A percentile compares a stretch with the other conserved stretches of the same genome.
Evolutionary conservation across 352 stramenopile genomes (phyloP).

Genomic region (Phytophthora crassamura): DNA sequence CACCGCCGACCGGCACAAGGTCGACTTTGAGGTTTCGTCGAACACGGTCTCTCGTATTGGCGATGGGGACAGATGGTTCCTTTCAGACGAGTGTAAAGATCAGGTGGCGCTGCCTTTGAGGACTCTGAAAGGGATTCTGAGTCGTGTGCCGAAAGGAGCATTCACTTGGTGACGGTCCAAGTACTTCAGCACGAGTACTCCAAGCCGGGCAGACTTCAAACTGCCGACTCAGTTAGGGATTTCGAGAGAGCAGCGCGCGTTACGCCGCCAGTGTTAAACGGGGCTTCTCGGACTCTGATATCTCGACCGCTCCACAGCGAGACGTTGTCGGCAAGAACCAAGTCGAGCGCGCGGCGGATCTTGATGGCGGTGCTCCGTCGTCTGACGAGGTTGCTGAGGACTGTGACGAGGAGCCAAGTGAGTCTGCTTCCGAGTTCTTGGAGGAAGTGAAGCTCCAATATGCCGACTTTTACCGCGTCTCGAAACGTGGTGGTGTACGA

Average conservation of each 20-base stretch:
- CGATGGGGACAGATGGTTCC: background rate
- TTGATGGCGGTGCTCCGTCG: too few species aligned
- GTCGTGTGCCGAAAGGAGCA: background rate
- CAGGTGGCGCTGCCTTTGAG: background rate
- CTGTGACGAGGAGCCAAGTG: background rate
- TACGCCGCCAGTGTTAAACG: too few species aligned
- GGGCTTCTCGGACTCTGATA: too few species aligned
- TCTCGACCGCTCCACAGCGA: too few species aligned
- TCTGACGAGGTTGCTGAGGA: too few species aligned
- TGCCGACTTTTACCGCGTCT: background rate
- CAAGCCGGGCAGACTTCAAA: background rate
- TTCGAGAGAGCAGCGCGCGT: too few species aligned
- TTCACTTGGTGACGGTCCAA: background rate
- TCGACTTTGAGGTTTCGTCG: background rate
- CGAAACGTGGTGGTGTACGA: background rate
- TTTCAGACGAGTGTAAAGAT: constrained; percentile 2
- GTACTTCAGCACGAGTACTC: background rate
- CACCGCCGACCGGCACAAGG: background rate
- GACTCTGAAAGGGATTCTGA: background rate
- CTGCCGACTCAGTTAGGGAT: too few species aligned
- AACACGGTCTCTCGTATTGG: background rate
- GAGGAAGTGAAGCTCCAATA: background rate
- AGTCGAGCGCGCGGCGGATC: too few species aligned
- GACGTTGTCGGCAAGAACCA: too few species aligned
- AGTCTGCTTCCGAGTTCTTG: background rate